These are phyloP conservation scores for Filosporella fistucella DNA, from an alignment of 495 filamentous ascomycete species.

Conservation along the genomic window DNA sequence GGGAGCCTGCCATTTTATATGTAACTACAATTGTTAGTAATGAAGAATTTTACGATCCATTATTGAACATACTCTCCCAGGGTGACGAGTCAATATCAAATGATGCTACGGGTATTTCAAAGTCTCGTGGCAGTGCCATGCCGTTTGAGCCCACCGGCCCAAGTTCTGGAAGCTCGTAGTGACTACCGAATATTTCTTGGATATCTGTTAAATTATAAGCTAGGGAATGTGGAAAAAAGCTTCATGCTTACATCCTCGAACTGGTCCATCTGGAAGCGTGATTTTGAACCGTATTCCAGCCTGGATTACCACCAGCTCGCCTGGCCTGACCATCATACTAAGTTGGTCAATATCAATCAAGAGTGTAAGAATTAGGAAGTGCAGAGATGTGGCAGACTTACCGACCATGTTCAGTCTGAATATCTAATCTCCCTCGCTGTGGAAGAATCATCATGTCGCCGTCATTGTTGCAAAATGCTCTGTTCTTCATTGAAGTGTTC, in stretches of 20 bases:
- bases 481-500: conserved; percentile 59
- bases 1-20: conserved; percentile 48
- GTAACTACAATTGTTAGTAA: no score
- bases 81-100: conserved; percentile 45
- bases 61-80: conserved; percentile 38
- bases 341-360: background rate
- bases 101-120: conserved; percentile 59
- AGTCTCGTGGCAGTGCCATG: conserved; percentile 67
- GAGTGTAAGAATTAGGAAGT: no score
- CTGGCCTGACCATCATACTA: conserved; percentile 57
- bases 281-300: conserved; percentile 62
- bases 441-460: conserved; percentile 68
- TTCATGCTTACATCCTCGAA: no score
- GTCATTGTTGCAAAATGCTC: conserved; percentile 66
- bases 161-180: conserved; percentile 64
- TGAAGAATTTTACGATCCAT: no score
- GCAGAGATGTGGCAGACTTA: background rate
- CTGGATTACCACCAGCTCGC: conserved; percentile 68
- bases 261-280: conserved; percentile 52
- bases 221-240: no score
- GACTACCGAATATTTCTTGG: conserved; percentile 30
- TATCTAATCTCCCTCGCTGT: conserved; percentile 64
- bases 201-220: no score
- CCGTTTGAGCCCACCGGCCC: conserved; percentile 68
- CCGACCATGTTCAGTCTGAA: conserved; percentile 51